Evolutionary conservation across 345 rosid species (phyloP), one percentile per base, ranked within the genome.

Genomic region (Citrus sp.): DNA sequence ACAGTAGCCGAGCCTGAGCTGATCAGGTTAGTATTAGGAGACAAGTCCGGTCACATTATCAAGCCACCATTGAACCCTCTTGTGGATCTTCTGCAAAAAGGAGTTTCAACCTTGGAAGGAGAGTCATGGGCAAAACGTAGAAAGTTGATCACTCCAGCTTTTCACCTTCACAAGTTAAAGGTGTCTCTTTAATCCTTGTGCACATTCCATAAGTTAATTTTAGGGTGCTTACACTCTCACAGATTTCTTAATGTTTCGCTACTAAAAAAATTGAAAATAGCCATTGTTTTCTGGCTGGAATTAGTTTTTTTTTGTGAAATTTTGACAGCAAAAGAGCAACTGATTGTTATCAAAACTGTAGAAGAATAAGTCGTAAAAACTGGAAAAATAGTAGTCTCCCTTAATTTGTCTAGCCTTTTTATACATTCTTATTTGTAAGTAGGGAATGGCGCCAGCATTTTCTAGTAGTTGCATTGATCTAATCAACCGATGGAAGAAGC

Each of bases 71-170:
- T 19, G 9, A 80, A 73, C 73, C 86, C 83, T 27, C 73, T 80
- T 2, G 83, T 77, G 9, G 5, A 37, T 34, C 83, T 83, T 42
- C 73, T 73, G 37, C 79, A 73, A 46, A 9, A 6, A 10, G 79
- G 86, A 25, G 59, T 83, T 27, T 16, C 79, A 3, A 35, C 63
- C 49, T 72, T 79, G 68, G 86, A 83, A 72, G 81, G 81, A 61
- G 59, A 83, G 25, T 68, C 70, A 67, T 83, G 86, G 83, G 78
- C 76, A n/a, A 73, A 54, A 6, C 81, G 80, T 51, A 77, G 86
- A 83, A 83, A 46, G 46, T 34, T 76, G 59, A 51, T 79, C 22
- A 37, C 49, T 27, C 78, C 78, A 7, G 82, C 80, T 71, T 79
- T 83, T 49, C 85, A 79, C 61, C 38, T 60, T 68, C 76, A 80